Evolutionary conservation across 1,139 yeast genomes (phyloP).

Genomic region (Nakaseomyces sp.): DNA sequence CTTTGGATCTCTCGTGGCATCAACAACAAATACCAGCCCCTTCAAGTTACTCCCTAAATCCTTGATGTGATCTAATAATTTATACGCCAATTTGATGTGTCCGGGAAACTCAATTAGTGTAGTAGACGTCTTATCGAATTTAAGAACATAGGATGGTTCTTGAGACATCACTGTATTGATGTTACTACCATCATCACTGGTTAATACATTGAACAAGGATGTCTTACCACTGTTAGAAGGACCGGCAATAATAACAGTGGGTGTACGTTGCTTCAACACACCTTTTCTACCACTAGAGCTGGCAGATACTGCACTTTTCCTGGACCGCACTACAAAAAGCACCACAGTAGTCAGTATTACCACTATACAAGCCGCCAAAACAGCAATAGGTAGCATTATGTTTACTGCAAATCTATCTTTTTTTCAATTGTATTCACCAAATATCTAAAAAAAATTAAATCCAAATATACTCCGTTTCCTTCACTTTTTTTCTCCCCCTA

Average conservation of each 20-base stretch:
- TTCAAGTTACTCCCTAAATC: slow-evolving; percentile 36
- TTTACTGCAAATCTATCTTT: too few species aligned
- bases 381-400: slow-evolving; percentile 11
- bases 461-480: too few species aligned
- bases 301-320: not conserved
- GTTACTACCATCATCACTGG: slow-evolving; percentile 15
- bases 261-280: not conserved
- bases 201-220: slow-evolving; percentile 39
- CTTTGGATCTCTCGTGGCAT: slow-evolving; percentile 44
- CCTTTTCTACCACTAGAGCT: not conserved
- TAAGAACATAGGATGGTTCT: slow-evolving; percentile 35
- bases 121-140: slow-evolving; percentile 33
- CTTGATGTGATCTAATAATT: slow-evolving; percentile 39
- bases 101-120: slow-evolving; percentile 76
- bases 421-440: too few species aligned
- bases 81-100: slow-evolving; percentile 58
- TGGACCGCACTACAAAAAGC: slow-evolving; percentile 19
- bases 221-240: slow-evolving; percentile 73
- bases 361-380: slow-evolving; percentile 18
- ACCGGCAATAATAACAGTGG: slow-evolving; percentile 66
- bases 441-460: too few species aligned
- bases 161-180: slow-evolving; percentile 22
- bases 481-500: too few species aligned
- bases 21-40: slow-evolving; percentile 67
- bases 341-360: slow-evolving; percentile 21